Percentiles rank a stretch among this genome's conserved stretches.
These are phyloP conservation scores for Suaeda aralocaspica DNA, from an alignment of 148 eudicot genomes.

Conservation along the genomic window DNA sequence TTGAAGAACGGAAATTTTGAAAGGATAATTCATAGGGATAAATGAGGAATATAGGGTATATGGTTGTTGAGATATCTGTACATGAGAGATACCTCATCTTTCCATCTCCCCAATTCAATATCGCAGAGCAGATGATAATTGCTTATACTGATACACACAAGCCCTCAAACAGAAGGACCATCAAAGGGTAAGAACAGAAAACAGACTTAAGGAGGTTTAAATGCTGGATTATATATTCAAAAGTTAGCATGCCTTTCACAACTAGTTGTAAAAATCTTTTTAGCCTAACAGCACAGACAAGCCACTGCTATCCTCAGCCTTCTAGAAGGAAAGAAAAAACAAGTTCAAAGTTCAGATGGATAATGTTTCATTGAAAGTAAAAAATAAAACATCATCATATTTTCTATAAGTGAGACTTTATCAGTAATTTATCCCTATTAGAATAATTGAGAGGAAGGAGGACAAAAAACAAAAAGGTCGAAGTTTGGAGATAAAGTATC, in stretches of 20 bases:
- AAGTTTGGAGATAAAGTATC: no score
- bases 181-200: no score
- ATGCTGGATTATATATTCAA: no score
- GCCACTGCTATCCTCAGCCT: not conserved
- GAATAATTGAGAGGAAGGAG: no score
- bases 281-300: not conserved
- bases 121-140: constrained; percentile 18
- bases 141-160: constrained; percentile 12
- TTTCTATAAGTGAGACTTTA: not conserved
- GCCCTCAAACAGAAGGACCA: no score
- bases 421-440: not conserved
- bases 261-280: not conserved
- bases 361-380: not conserved
- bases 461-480: no score
- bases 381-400: not conserved
- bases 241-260: not conserved
- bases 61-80: constrained; percentile 34
- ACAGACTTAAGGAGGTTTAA: no score
- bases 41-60: constrained; percentile 28
- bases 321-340: not conserved
- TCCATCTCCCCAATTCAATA: constrained; percentile 30
- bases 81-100: constrained; percentile 28
- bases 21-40: not conserved
- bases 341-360: not conserved
- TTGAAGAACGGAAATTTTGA: no score